These are phyloP conservation scores for Russula vinacea DNA, from an alignment of 768 basidiomycete genomes.

Conservation along the genomic window DNA sequence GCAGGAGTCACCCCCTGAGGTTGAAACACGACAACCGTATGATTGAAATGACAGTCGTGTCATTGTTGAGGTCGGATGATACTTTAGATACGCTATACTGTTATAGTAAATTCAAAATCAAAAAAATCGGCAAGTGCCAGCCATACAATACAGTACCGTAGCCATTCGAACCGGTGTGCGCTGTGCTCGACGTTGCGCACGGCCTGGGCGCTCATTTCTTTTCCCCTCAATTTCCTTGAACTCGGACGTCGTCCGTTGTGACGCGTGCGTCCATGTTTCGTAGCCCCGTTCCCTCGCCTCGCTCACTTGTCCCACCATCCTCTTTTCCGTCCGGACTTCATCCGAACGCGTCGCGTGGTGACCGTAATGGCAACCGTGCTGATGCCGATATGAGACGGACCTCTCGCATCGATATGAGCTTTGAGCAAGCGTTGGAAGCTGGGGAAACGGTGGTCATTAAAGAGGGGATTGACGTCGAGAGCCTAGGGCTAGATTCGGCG, in stretches of 20 bases:
- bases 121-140: slow-evolving; percentile 19
- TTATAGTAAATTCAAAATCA: slow-evolving; percentile 19
- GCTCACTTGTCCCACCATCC: slow-evolving; percentile 45
- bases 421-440: slow-evolving; percentile 68
- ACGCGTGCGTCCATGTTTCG: slow-evolving; percentile 68
- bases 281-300: slow-evolving; percentile 40
- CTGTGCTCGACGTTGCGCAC: slow-evolving; percentile 4
- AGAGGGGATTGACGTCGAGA: slow-evolving; percentile 68
- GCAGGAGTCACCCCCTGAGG: neutral
- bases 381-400: slow-evolving; percentile 46
- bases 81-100: slow-evolving; percentile 8
- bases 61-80: neutral
- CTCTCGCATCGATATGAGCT: slow-evolving; percentile 76
- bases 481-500: slow-evolving; percentile 54
- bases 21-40: neutral
- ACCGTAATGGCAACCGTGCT: slow-evolving; percentile 39
- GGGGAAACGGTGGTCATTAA: slow-evolving; percentile 66
- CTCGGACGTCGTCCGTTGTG: slow-evolving; percentile 28
- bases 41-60: neutral
- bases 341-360: slow-evolving; percentile 52
- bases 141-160: neutral
- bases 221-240: neutral
- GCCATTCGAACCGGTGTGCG: neutral
- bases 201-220: neutral
- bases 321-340: slow-evolving; percentile 52